Conservation (phyloP, 257 asterid species). For the Solanum phureja region DNA sequence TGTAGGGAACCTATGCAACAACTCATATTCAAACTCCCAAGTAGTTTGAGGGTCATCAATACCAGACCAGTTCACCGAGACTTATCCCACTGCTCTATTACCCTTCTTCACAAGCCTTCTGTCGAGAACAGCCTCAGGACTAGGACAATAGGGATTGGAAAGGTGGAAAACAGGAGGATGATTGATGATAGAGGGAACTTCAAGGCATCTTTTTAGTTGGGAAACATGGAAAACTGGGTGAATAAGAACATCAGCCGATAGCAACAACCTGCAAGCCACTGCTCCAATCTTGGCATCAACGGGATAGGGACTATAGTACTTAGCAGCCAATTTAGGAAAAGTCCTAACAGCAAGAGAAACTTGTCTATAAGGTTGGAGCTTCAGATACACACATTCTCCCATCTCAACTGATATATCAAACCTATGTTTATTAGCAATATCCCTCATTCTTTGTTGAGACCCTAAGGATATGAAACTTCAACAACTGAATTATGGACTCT, state of each 20-base stretch:
- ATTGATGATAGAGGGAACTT: neutral
- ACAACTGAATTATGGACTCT: too few relatives aligned
- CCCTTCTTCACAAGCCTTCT: neutral
- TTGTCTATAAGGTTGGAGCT: neutral
- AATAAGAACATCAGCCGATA: too few relatives aligned
- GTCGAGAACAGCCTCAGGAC: neutral
- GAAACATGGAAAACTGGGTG: neutral
- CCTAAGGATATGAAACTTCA: too few relatives aligned
- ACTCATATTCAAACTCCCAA: too few relatives aligned
- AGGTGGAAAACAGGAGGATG: neutral
- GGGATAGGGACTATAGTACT: neutral
- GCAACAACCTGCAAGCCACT: neutral
- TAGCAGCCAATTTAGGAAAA: neutral
- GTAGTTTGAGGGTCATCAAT: neutral
- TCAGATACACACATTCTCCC: neutral
- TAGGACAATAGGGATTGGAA: neutral
- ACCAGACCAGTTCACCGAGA: neutral
- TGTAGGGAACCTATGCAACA: too few relatives aligned
- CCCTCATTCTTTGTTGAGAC: neutral
- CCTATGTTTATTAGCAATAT: neutral
- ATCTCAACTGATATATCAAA: neutral
- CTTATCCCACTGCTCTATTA: neutral
- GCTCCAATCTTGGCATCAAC: neutral
- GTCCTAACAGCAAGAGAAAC: neutral
- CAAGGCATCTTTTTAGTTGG: neutral